Conservation (phyloP, 768 basidiomycete genomes). For the Termitomyces eurrhizus region DNA sequence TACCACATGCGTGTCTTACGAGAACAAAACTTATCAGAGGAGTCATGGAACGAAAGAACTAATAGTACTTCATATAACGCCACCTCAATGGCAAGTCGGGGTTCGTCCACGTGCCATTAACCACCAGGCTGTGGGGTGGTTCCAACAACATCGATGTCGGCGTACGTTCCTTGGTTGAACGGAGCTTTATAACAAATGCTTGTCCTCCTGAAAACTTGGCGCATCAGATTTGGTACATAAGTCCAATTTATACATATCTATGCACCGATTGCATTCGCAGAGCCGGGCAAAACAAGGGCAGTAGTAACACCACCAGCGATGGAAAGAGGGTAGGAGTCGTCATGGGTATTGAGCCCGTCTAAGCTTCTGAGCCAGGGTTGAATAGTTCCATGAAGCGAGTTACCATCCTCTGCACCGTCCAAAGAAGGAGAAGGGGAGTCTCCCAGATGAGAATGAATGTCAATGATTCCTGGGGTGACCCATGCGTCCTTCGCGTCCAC, state of each 20-base stretch:
- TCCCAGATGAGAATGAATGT: constrained; percentile 68
- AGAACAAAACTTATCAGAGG: background rate
- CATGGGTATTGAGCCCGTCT: constrained; percentile 81
- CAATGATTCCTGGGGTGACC: constrained; percentile 76
- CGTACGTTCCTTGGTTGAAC: constrained; percentile 66
- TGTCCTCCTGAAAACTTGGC: constrained; percentile 50
- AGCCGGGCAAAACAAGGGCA: constrained; percentile 72
- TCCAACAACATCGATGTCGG: constrained; percentile 75
- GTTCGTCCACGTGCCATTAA: constrained; percentile 43
- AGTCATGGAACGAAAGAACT: background rate
- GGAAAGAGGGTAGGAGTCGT: constrained; percentile 64
- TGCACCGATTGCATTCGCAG: constrained; percentile 58
- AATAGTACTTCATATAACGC: constrained; percentile 71
- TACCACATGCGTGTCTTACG: constrained; percentile 54
- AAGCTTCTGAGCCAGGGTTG: constrained; percentile 67
- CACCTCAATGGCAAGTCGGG: constrained; percentile 49
- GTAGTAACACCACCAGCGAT: constrained; percentile 81
- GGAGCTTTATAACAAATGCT: constrained; percentile 75
- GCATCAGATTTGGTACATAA: background rate
- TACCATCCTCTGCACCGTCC: constrained; percentile 49
- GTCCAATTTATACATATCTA: background rate
- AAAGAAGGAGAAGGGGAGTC: constrained; percentile 48
- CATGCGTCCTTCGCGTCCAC: constrained; percentile 67
- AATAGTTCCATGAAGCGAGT: constrained; percentile 45
- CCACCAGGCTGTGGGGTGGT: constrained; percentile 58